A percentile compares a stretch with the other conserved stretches of the same genome.
phyloP scores from a whole-genome alignment of 805 yeast species.

The Ogataea henricii region DNA sequence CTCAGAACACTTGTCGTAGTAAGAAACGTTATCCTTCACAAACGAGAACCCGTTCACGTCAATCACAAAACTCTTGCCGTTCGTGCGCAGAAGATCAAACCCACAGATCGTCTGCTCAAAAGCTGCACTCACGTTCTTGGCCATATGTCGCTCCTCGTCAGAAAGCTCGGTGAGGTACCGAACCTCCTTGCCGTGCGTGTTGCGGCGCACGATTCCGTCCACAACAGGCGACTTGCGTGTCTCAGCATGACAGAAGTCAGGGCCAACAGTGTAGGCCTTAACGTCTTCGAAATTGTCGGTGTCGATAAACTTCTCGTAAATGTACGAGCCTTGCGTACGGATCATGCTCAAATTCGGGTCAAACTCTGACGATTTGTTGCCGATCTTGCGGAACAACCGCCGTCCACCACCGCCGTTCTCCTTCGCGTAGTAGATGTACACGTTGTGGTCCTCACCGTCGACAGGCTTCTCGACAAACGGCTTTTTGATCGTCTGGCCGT shows the following conservation, averaged over 20 bases:
- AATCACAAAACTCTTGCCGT: constrained; percentile 87
- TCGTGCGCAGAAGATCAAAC: constrained; percentile 87
- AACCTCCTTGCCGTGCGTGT: constrained; percentile 96
- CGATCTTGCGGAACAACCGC: constrained; percentile 89
- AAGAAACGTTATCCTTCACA: constrained; percentile 86
- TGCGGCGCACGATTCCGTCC: constrained; percentile 97
- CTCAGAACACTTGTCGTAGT: constrained; percentile 80
- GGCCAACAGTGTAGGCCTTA: constrained; percentile 96
- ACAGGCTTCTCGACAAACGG: constrained; percentile 99
- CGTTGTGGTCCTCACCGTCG: constrained; percentile 98
- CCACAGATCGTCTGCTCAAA: constrained; percentile 97
- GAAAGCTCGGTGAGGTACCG: constrained; percentile 83
- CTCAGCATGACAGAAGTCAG: constrained; percentile 91
- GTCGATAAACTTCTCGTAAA: constrained; percentile 95
- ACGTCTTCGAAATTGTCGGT: constrained; percentile 98
- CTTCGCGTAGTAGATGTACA: constrained; percentile 84
- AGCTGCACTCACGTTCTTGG: constrained; percentile 67
- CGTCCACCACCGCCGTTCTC: constrained; percentile 98
- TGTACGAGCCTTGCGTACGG: constrained; percentile 86
- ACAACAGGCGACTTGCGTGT: constrained; percentile 98
- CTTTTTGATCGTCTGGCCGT: constrained; percentile 71
- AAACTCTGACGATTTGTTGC: constrained; percentile 94
- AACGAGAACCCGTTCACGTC: constrained; percentile 98
- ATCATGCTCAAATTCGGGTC: constrained; percentile 77
- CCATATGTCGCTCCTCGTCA: constrained; percentile 77